These are phyloP conservation scores for Xylaria telfairii DNA, from an alignment of 495 filamentous ascomycete genomes.

Conservation along the genomic window DNA sequence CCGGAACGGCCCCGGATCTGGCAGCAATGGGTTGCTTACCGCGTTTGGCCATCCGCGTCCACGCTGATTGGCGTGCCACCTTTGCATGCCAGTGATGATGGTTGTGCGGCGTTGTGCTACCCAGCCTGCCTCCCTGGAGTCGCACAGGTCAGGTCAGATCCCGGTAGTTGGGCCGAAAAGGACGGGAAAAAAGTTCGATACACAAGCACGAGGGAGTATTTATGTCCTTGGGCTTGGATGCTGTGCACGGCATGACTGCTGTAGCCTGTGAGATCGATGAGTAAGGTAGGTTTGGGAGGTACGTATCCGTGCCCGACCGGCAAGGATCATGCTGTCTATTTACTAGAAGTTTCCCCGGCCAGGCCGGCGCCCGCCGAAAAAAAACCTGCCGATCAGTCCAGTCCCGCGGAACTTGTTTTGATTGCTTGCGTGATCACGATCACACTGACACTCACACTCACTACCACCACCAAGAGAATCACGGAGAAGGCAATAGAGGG, in stretches of 20 bases:
- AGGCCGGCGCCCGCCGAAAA: neutral
- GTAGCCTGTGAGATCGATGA: neutral
- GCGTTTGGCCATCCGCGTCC: slow-evolving; percentile 5
- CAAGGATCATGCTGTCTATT: slow-evolving; percentile 21
- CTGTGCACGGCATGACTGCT: neutral
- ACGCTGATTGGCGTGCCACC: slow-evolving; percentile 19
- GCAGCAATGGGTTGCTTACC: slow-evolving; percentile 8
- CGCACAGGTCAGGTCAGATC: neutral
- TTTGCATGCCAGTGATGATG: neutral
- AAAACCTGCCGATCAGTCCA: neutral
- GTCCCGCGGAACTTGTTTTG: neutral
- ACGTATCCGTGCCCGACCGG: slow-evolving; percentile 17
- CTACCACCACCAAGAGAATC: slow-evolving; percentile 3
- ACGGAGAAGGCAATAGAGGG: neutral
- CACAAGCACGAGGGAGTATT: neutral
- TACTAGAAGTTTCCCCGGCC: slow-evolving; percentile 9
- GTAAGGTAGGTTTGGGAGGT: neutral
- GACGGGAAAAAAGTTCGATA: neutral
- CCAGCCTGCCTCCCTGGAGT: no score
- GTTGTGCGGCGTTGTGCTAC: neutral
- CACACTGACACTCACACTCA: no score
- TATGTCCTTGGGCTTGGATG: slow-evolving; percentile 12
- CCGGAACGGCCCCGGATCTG: slow-evolving; percentile 12
- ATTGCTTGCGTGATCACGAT: neutral
- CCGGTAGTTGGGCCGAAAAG: slow-evolving; percentile 9